Evolutionary conservation across 805 yeast species (phyloP), one percentile per base, ranked within the genome.

Genomic region (Ogataea paradorogensis): DNA sequence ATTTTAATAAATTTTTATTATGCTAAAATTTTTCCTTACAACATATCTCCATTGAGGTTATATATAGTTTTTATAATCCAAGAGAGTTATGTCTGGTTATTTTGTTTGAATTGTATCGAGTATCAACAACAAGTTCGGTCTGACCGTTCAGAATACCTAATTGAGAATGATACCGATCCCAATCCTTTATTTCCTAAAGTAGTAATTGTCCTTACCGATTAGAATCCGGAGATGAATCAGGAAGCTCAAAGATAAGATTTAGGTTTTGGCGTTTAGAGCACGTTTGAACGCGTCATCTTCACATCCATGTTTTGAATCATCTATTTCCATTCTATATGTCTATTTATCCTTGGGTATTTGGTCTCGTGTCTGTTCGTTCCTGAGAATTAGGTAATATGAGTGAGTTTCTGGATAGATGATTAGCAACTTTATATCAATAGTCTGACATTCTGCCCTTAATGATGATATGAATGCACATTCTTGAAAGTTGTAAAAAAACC

Each of bases 221-320:
- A 32, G 27, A 25, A 21, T 30, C 42, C 42, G 42, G 42, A 37
- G 40, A 30, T 37, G 13, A 30, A 37, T 37, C 18, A 25, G 35
- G 40, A 15, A 37, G 30, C 18, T 23, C 14, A 4, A 8, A 20
- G 20, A 10, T 13, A 21, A 23, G 25, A 9, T 5, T 9, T 4
- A 23, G 25, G 25, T 18, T 18, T 18, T 5, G 20, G 20, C 20
- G 6, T 18, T 5, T n/a, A n/a, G n/a, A n/a, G n/a, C n/a, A n/a
- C n/a, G n/a, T n/a, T n/a, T n/a, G n/a, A n/a, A n/a, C n/a, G n/a
- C n/a, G n/a, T n/a, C n/a, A n/a, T 23, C 5, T 5, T 9, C 25
- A 7, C n/a, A 9, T 11, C n/a, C 7, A 5, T 23, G 25, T 23
- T 23, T 23, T 23, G 25, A 23, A 4, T 23, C n/a, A 11, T n/a